phyloP scores from a whole-genome alignment of 2,329 filamentous ascomycete species.

The Clathrospora elynae region DNA sequence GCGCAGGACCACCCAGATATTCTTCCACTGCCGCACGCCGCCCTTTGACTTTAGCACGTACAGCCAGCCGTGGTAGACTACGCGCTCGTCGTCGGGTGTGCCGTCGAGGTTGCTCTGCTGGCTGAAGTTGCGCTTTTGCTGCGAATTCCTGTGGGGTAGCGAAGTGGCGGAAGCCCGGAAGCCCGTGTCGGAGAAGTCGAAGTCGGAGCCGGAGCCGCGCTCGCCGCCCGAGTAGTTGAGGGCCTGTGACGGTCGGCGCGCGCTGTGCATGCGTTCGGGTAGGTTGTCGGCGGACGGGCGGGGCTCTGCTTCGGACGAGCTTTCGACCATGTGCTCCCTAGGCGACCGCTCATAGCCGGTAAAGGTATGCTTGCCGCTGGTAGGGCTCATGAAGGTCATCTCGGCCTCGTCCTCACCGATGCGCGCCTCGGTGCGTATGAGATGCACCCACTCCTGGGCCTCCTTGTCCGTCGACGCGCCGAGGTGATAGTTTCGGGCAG shows the following conservation, averaged over 20 bases:
- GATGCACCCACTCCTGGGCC: conserved; percentile 82
- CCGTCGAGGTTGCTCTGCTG: conserved; percentile 62
- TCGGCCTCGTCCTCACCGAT: conserved; percentile 90
- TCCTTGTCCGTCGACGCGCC: conserved; percentile 75
- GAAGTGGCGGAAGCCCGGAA: conserved; percentile 58
- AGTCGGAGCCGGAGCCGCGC: conserved; percentile 81
- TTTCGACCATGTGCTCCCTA: conserved; percentile 46
- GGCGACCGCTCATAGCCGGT: conserved; percentile 47
- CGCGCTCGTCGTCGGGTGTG: conserved; percentile 72
- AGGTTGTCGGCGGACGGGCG: conserved; percentile 33
- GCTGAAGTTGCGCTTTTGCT: conserved; percentile 60
- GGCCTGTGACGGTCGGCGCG: conserved; percentile 64
- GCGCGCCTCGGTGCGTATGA: conserved; percentile 77
- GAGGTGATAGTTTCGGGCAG: conserved; percentile 88
- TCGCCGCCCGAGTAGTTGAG: conserved; percentile 68
- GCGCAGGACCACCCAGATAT: conserved; percentile 88
- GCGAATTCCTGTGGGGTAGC: conserved; percentile 31
- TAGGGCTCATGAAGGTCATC: conserved; percentile 73
- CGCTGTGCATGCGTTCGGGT: conserved; percentile 43
- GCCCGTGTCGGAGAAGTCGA: conserved; percentile 82
- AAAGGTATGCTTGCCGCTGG: conserved; percentile 57
- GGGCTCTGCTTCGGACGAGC: conserved; percentile 54
- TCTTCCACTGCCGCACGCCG: conserved; percentile 91
- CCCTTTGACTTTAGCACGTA: conserved; percentile 81
- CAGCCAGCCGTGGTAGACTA: conserved; percentile 93